phyloP scores from a whole-genome alignment of 345 rosid genomes.

The Triadica sebifera region DNA sequence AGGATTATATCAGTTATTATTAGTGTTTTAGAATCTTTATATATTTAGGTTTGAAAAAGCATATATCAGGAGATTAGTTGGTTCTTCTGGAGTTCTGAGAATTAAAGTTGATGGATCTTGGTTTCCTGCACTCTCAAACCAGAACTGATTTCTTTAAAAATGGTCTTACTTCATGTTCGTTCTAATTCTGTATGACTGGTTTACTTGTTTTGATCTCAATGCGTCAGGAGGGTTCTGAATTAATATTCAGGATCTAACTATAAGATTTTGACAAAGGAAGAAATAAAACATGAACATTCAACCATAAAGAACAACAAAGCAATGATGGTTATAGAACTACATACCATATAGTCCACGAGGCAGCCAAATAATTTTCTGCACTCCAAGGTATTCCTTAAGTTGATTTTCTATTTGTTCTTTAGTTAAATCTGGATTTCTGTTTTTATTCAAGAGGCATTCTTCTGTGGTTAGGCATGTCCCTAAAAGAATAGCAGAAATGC shows the following conservation, averaged over 20 bases:
- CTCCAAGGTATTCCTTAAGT: constrained; percentile 72
- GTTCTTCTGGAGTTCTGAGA: background rate
- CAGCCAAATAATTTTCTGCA: constrained; percentile 71
- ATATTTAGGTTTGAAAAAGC: background rate
- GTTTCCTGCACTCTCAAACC: background rate
- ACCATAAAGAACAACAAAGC: too few species aligned
- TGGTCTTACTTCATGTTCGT: too few species aligned
- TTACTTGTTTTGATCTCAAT: too few species aligned
- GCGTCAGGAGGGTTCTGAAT: too few species aligned
- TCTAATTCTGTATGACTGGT: too few species aligned
- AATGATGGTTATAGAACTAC: background rate
- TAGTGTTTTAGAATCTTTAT: background rate
- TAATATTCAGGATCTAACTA: too few species aligned
- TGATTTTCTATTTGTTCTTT: constrained; percentile 77
- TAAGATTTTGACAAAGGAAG: too few species aligned
- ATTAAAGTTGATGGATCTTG: background rate
- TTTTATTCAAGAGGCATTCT: constrained; percentile 88
- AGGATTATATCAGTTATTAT: background rate
- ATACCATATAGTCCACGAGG: constrained; percentile 81
- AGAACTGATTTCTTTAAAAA: background rate
- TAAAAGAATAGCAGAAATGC: constrained; percentile 26
- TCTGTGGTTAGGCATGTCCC: constrained; percentile 93
- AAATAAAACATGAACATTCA: too few species aligned
- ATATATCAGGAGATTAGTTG: background rate
- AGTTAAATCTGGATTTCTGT: constrained; percentile 71